Conservation (phyloP, 1,284 basidiomycete species). For the Rhodofomes roseus region DNA sequence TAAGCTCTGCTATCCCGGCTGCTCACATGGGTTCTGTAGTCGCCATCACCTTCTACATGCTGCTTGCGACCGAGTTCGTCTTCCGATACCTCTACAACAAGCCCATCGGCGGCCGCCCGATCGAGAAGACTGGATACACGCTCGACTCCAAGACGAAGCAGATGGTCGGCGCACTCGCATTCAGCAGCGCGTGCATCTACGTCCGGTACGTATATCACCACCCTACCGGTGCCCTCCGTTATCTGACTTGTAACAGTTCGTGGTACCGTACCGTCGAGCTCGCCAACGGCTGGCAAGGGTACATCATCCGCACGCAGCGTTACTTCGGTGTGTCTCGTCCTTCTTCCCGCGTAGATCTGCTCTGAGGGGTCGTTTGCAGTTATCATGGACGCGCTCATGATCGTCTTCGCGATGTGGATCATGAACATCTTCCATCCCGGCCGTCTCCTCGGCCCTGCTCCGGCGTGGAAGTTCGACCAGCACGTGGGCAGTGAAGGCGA, state of each 20-base stretch:
- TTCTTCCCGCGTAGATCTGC: background rate
- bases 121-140: conserved; percentile 3
- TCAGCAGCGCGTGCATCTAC: conserved; percentile 37
- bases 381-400: conserved; percentile 5
- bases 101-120: conserved; percentile 29
- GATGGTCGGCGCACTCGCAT: conserved; percentile 33
- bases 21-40: conserved; percentile 20
- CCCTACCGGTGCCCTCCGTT: background rate
- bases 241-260: conserved; percentile 25
- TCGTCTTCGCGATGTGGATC: conserved; percentile 3
- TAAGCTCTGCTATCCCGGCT: background rate
- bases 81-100: conserved; percentile 35
- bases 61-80: conserved; percentile 44
- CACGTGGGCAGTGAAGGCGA: background rate
- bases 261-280: conserved; percentile 54
- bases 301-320: conserved; percentile 48
- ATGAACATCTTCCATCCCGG: conserved; percentile 4
- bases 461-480: background rate
- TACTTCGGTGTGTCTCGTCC: conserved; percentile 44
- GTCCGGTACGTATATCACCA: conserved; percentile 31
- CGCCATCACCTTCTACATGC: conserved; percentile 41
- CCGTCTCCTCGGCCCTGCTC: background rate
- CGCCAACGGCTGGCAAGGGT: conserved; percentile 49
- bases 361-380: background rate
- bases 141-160: conserved; percentile 29